These are phyloP conservation scores for Scenedesmus sp. DNA, from an alignment of 163 green algal species.

Conservation along the genomic window DNA sequence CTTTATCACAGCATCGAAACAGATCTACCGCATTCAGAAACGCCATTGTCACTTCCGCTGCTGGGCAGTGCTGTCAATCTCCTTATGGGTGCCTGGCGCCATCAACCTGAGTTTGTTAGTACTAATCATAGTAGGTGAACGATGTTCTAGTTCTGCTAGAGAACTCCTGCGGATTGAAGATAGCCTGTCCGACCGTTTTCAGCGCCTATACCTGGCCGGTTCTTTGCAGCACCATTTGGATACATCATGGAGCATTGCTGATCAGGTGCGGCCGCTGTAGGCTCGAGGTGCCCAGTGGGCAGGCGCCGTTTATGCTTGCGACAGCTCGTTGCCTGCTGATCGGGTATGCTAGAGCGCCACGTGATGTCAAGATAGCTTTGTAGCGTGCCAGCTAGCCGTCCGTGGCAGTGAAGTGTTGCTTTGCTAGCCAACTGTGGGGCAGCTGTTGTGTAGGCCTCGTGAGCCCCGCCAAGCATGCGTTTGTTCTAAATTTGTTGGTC, in stretches of 20 bases:
- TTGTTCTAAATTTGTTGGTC: neutral
- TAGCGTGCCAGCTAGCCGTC: neutral
- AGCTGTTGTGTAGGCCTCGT: neutral
- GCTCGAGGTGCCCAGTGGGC: neutral
- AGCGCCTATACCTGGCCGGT: neutral
- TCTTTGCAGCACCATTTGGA: neutral
- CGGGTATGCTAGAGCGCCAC: neutral
- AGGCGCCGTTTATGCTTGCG: neutral
- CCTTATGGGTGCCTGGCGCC: neutral
- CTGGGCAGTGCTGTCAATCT: neutral
- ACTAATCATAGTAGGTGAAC: neutral
- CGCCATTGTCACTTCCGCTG: neutral
- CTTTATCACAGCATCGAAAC: neutral
- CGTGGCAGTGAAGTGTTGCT: neutral
- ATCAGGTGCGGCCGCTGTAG: neutral
- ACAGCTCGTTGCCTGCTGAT: neutral
- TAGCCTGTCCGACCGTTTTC: neutral
- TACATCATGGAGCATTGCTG: neutral
- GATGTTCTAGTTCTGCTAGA: neutral
- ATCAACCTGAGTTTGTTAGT: neutral
- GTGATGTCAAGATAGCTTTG: neutral
- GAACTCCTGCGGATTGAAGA: neutral
- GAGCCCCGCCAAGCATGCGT: neutral
- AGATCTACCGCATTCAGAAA: neutral
- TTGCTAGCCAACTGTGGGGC: slow-evolving; percentile 8